Evolutionary conservation across 2,329 filamentous ascomycete genomes (phyloP).

Genomic region (Stachybotrys echinatus): DNA sequence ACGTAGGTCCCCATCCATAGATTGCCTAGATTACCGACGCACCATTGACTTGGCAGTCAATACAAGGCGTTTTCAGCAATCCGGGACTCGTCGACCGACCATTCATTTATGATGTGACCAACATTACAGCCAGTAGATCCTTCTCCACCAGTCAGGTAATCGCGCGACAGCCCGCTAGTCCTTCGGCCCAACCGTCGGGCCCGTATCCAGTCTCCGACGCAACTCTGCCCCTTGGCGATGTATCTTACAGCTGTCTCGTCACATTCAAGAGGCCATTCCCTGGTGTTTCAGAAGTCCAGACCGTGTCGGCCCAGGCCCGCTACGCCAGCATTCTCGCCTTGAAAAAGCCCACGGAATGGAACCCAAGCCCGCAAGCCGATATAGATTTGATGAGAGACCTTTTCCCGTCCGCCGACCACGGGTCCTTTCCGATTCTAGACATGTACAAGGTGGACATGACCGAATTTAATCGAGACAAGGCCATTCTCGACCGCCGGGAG

Average conservation of each 20-base stretch:
- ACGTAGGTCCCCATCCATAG: constrained; percentile 23
- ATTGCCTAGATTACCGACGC: not conserved
- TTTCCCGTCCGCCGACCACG: constrained; percentile 31
- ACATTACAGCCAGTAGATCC: constrained; percentile 37
- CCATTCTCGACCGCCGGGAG: constrained; percentile 40
- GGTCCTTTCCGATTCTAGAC: constrained; percentile 43
- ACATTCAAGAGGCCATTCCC: constrained; percentile 43
- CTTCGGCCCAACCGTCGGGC: constrained; percentile 29
- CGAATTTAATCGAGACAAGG: constrained; percentile 34
- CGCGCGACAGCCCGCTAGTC: constrained; percentile 37
- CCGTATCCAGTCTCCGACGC: constrained; percentile 35
- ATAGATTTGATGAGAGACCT: constrained; percentile 31
- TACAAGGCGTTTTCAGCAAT: constrained; percentile 51
- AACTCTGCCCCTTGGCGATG: constrained; percentile 28
- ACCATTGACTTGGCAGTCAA: constrained; percentile 32
- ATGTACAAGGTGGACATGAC: constrained; percentile 52
- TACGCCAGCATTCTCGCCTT: constrained; percentile 34
- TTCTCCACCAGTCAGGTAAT: constrained; percentile 46
- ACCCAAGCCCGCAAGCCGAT: constrained; percentile 38
- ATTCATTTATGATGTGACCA: constrained; percentile 45
- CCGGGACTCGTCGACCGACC: constrained; percentile 42
- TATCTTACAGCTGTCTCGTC: constrained; percentile 45
- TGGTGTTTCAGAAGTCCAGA: constrained; percentile 30
- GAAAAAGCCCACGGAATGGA: constrained; percentile 35
- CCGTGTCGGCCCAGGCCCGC: constrained; percentile 31